phyloP scores from a whole-genome alignment of 129 eudicot species.

The Artemisia tridentata region DNA sequence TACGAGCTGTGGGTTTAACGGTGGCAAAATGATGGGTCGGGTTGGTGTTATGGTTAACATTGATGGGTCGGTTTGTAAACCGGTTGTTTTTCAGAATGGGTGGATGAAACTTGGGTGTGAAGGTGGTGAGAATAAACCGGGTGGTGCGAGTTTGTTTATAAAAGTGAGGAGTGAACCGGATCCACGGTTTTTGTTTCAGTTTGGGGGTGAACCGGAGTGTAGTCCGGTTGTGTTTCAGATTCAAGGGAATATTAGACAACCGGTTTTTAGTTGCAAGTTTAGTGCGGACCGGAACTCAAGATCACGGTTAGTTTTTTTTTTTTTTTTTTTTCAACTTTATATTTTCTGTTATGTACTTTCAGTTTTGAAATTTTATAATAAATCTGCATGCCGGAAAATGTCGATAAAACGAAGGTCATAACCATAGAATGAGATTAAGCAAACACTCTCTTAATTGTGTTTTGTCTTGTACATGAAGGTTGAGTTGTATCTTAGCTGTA shows the following conservation, averaged over 20 bases:
- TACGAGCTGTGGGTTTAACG: constrained; percentile 55
- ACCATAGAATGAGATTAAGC: no score
- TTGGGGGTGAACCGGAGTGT: constrained; percentile 94
- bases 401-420: no score
- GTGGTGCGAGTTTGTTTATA: constrained; percentile 51
- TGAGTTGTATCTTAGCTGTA: constrained; percentile 30
- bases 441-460: no score
- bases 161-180: constrained; percentile 82
- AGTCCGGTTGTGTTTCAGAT: constrained; percentile 92
- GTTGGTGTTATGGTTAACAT: constrained; percentile 41
- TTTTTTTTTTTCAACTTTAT: background rate
- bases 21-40: constrained; percentile 60
- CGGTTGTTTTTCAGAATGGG: constrained; percentile 62
- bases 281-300: constrained; percentile 80
- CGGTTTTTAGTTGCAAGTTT: constrained; percentile 95
- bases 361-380: no score
- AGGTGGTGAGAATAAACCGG: constrained; percentile 28
- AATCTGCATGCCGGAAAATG: no score
- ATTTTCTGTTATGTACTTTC: no score
- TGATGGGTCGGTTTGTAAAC: constrained; percentile 40
- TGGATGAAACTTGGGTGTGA: constrained; percentile 72
- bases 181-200: constrained; percentile 89
- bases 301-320: constrained; percentile 67
- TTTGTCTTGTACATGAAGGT: constrained; percentile 8
- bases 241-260: constrained; percentile 88